Base-by-base conservation (phyloP, 805 yeast species). In the Yarrowia sp. region DNA sequence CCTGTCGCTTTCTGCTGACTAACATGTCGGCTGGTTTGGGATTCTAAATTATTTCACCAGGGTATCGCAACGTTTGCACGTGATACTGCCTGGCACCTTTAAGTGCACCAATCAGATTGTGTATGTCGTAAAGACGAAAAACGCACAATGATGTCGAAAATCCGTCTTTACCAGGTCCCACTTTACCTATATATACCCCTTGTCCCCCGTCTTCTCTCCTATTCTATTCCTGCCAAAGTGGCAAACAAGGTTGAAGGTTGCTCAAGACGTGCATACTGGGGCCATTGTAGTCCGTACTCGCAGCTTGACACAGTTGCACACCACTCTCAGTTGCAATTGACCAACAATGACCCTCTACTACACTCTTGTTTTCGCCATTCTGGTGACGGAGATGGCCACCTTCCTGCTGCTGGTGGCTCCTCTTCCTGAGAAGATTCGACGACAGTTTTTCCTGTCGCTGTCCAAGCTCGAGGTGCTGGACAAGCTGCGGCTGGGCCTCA, bases 401-500 rank as follows among this genome's bases (percentile, higher is more conserved):
- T 95, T 93, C 80, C 82, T 90, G 62, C 72, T 90, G 38, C 83
- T 95, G 68, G 91, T 96, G 9, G 76, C 92, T 58, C 99, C 99
- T 24, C 79, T 91, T 67, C 98, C 99, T 22, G 81, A 92, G 33
- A 80, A 77, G 66, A 73, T 87, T 66, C 86, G 97, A 71, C 85
- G 64, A n/a, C 54, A 48, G 41, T 82, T 95, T 68, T 90, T 96
- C 10, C 75, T 92, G 62, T 98, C 99, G 22, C 79, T 91, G 68
- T 98, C 99, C 26, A 81, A 91, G 32, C 80, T 77, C 65, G 73
- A 87, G 67, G 86, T 97, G 71, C 85, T 86, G 62, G 85, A 85
- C 68, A 85, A 88, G 69, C 84, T 92, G 66, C 89, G 87, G 71
- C 83, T 91, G 68, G 86, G 91, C 4, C 80, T 91, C 69, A 89